Conservation (phyloP, 129 eudicot genomes). For the Rutidosis leptorrhynchoides region DNA sequence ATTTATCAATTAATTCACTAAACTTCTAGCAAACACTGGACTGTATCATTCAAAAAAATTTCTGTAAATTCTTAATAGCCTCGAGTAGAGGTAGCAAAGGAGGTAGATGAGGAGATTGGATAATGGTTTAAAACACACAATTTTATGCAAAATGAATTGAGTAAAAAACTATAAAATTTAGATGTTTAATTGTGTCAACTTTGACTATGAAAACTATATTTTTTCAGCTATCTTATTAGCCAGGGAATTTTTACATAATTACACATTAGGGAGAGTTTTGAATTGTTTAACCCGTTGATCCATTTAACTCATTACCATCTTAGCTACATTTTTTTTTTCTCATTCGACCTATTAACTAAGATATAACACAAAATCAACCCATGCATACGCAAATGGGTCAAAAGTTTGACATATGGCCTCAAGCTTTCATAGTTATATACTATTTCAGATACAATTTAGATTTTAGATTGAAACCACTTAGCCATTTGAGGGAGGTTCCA, state of each 20-base stretch:
- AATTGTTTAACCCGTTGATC: background rate
- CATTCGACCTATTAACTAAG: background rate
- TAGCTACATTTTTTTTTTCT: background rate
- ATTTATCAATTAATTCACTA: too few relatives aligned
- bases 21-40: too few relatives aligned
- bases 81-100: too few relatives aligned
- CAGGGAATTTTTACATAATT: background rate
- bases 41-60: too few relatives aligned
- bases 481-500: background rate
- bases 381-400: background rate
- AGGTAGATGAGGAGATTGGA: too few relatives aligned
- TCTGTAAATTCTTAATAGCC: too few relatives aligned
- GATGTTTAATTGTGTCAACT: background rate
- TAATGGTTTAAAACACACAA: too few relatives aligned
- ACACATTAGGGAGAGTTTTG: background rate
- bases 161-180: background rate
- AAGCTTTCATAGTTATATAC: background rate
- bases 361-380: background rate
- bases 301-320: background rate
- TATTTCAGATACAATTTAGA: background rate
- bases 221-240: background rate
- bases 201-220: background rate
- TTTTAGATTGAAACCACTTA: background rate
- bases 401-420: background rate
- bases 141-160: background rate